These are phyloP conservation scores for Fusarium sp. DNA, from an alignment of 2,329 filamentous ascomycete genomes.

Conservation along the genomic window DNA sequence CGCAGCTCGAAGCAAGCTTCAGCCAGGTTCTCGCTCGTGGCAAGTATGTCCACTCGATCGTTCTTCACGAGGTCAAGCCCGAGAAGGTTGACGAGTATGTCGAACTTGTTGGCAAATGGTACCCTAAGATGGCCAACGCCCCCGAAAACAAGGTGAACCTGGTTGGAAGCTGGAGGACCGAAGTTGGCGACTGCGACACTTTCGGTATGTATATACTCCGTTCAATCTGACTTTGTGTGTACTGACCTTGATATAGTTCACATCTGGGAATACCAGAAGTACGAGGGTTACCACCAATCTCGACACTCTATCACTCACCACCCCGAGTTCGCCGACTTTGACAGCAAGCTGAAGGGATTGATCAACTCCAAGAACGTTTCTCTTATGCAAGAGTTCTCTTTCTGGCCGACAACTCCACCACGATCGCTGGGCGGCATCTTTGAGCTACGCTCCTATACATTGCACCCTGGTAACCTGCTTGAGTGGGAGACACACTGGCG, in stretches of 20 bases:
- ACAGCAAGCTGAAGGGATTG: constrained; percentile 84
- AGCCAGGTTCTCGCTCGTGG: constrained; percentile 93
- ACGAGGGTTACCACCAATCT: constrained; percentile 94
- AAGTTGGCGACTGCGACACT: constrained; percentile 96
- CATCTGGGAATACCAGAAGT: constrained; percentile 99
- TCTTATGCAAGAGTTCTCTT: constrained; percentile 99
- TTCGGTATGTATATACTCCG: constrained; percentile 74
- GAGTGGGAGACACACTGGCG: constrained; percentile 99
- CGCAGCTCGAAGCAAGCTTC: constrained; percentile 96
- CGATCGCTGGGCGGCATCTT: constrained; percentile 92
- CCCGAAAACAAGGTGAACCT: constrained; percentile 94
- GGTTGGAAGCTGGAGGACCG: constrained; percentile 97
- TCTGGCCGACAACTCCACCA: constrained; percentile 96
- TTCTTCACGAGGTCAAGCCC: constrained; percentile 94
- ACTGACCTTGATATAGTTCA: constrained; percentile 77
- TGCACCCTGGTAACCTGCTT: constrained; percentile 93
- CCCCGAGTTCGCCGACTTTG: constrained; percentile 86
- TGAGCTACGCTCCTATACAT: constrained; percentile 94
- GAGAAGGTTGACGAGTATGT: constrained; percentile 97
- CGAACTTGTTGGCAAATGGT: constrained; percentile 89
- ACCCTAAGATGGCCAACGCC: constrained; percentile 86
- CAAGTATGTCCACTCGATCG: constrained; percentile 98
- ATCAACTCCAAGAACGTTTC: constrained; percentile 88
- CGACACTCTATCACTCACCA: constrained; percentile 86
- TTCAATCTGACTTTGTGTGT: background rate